Evolutionary conservation across 148 eudicot species (phyloP), one percentile per base, ranked within the genome.

Genomic region (Talinum fruticosum): DNA sequence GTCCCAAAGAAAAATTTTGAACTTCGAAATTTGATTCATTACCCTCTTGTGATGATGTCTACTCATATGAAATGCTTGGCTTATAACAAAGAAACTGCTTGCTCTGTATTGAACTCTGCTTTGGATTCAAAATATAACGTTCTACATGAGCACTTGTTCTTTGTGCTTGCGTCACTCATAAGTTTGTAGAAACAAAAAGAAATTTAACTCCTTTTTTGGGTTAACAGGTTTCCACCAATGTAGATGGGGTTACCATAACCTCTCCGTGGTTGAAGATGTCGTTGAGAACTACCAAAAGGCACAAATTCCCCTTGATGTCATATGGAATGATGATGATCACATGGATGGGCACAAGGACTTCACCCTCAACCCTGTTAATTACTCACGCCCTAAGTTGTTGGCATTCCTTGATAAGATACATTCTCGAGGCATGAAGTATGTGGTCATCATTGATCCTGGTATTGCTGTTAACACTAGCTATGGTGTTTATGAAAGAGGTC

Each of bases 301-400:
- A 19, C 79, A 87, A 65, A 91, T 95, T 76, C 99, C 99, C 36
- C 94, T 95, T 21, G 99, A 95, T 69, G 99, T 95, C n/a, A 95
- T 95, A 36, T 95, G 99, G 99, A 95, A 87, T 35, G 99, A 95
- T 36, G 99, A 95, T 69, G 99, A 95, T 83, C 97, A 92, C 82
- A 95, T 95, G 99, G 99, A 95, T 57, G 79, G 79, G 1, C 96
- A 91, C 87, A 95, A 95, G 79, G 99, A 95, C 73, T 95, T 95
- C 87, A 95, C 99, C 74, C 97, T 95, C 78, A 95, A 85, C 83
- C 91, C 94, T 4, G 76, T 66, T 4, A 89, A 77, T 71, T 95
- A 83, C 75, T 89, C 99, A 4, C 97, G 89, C 34, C 88, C 90
- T 1, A 82, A 93, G 67, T 83, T 95, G 13, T 32, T 91, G 30